Evolutionary conservation across 2,329 filamentous ascomycete genomes (phyloP), one percentile per base, ranked within the genome.

Genomic region (Venturia effusa): DNA sequence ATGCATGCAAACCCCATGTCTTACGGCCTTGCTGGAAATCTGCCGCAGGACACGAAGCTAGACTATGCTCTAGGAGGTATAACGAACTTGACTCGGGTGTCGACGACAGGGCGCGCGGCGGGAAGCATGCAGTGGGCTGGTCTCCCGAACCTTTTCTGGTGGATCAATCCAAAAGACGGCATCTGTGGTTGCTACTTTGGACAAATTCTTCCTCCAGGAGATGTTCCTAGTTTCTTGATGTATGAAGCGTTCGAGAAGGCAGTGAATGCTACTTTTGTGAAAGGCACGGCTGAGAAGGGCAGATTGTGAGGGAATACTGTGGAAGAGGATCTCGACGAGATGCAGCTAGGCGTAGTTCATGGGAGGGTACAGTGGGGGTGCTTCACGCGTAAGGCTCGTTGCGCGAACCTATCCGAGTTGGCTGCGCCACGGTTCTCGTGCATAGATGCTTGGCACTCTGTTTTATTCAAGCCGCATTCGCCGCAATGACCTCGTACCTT

Each of bases 131-230:
- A 64, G 43, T 64, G 63, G 63, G 30, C 61, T 43, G 63, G 63
- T n/a, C 27, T 61, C 8, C 63, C 63, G 39, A 64, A 64, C 43
- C 13, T 64, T 32, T 62, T 64, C 10, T 64, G 63, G 63, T 64
- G 55, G 55, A 51, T 64, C 22, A 64, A 48, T 32, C 57, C n/a
- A 2, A 41, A 30, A 19, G 63, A 64, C 43, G 63, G 63, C 19
- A 48, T 64, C 27, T 61, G 59, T 40, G 63, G 63, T 5, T 61
- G 54, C 22, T 64, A 64, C 37, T 64, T 64, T 30, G 57, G 59
- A 7, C 63, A 64, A 45, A 19, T 64, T 17, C n/a, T 64, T n/a
- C 63, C 63, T 8, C 34, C 34, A 15, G 63, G 63, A 2, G 63
- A 64, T 57, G 17, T 64, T 22, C 34, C 27, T 15, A 64, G 59